phyloP scores from a whole-genome alignment of 352 stramenopile species.

The Phytophthora tentaculata region DNA sequence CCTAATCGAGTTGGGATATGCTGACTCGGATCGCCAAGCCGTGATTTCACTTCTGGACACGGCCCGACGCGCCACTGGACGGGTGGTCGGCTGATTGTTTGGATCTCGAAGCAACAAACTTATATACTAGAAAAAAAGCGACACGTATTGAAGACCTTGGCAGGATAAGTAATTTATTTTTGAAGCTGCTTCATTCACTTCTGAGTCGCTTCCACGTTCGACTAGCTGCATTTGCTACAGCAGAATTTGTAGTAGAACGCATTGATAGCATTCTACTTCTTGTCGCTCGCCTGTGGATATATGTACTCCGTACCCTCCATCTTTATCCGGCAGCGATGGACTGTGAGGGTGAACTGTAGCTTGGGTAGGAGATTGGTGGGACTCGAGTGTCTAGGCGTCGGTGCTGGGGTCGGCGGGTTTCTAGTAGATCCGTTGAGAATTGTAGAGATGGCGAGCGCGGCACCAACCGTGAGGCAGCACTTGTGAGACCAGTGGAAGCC shows the following conservation, averaged over 20 bases:
- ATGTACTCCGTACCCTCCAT: conserved; percentile 78
- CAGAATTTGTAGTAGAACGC: too few species aligned
- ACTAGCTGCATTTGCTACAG: too few species aligned
- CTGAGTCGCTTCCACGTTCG: background rate
- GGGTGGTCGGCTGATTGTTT: conserved; percentile 16
- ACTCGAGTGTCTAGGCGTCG: conserved; percentile 52
- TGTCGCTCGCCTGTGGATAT: conserved; percentile 45
- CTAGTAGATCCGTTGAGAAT: conserved; percentile 72
- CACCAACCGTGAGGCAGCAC: conserved; percentile 82
- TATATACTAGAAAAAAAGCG: conserved; percentile 34
- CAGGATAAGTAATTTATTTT: conserved; percentile 56
- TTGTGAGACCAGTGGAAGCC: conserved; percentile 89
- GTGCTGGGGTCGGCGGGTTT: conserved; percentile 30
- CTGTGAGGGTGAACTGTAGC: conserved; percentile 80
- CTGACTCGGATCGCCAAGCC: conserved; percentile 56
- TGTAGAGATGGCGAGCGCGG: conserved; percentile 81
- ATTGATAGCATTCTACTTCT: conserved; percentile 31
- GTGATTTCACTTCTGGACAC: conserved; percentile 67
- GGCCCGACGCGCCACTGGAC: conserved; percentile 36
- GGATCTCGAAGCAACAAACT: conserved; percentile 10
- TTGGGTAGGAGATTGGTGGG: conserved; percentile 68
- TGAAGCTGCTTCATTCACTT: conserved; percentile 35
- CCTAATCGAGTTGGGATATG: conserved; percentile 69
- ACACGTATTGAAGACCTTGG: conserved; percentile 27
- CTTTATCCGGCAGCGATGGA: conserved; percentile 83